Evolutionary conservation across 768 basidiomycete species (phyloP).

Genomic region (Tricholoma sp.): DNA sequence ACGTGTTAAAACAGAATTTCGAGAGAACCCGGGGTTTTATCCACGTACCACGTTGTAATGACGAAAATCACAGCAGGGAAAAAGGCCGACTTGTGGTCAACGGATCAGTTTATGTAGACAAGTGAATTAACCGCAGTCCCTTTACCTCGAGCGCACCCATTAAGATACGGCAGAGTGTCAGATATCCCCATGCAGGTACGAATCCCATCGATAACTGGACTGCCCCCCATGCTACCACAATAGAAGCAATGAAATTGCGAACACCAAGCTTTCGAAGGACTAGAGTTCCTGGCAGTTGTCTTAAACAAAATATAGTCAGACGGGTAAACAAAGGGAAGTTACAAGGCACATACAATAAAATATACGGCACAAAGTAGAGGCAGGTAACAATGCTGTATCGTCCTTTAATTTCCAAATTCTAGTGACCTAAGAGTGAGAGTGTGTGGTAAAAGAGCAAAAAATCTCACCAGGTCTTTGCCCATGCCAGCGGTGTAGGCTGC

Average conservation of each 20-base stretch:
- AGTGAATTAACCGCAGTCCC: background rate
- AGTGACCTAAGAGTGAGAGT: background rate
- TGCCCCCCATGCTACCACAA: constrained; percentile 37
- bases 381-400: constrained; percentile 39
- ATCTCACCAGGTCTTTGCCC: constrained; percentile 31
- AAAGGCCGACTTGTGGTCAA: constrained; percentile 31
- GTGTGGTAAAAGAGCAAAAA: background rate
- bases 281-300: constrained; percentile 42
- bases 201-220: constrained; percentile 44
- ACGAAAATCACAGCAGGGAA: constrained; percentile 43
- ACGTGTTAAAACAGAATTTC: background rate
- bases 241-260: constrained; percentile 39
- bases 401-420: constrained; percentile 28
- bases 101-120: background rate
- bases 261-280: constrained; percentile 38
- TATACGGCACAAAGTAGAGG: constrained; percentile 41
- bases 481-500: constrained; percentile 40
- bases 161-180: constrained; percentile 38
- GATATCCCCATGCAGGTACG: constrained; percentile 33
- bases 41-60: constrained; percentile 38
- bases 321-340: background rate
- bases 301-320: constrained; percentile 13
- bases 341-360: constrained; percentile 29
- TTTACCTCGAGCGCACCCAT: constrained; percentile 39
- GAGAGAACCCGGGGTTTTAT: background rate